phyloP scores from a whole-genome alignment of 73 alveolate species.

The Symbiodinium pilosum region DNA sequence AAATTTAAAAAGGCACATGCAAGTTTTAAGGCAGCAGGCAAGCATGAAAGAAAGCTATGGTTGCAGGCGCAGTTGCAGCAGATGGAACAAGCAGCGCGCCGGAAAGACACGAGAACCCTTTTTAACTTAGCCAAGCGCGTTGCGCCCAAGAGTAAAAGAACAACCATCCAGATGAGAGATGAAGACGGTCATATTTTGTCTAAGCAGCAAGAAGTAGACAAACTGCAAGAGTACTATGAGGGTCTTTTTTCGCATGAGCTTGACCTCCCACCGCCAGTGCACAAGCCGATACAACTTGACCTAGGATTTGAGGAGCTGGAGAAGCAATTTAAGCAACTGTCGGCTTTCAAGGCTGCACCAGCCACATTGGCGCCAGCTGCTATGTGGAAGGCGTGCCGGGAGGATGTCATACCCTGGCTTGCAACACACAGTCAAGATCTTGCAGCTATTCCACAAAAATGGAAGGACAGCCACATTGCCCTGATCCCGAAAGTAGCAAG shows the following conservation, averaged over 20 bases:
- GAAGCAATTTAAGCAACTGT: neutral
- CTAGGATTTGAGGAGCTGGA: neutral
- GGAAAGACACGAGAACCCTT: neutral
- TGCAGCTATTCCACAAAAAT: neutral
- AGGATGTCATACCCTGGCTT: neutral
- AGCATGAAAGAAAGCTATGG: neutral
- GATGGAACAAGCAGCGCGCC: neutral
- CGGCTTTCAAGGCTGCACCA: neutral
- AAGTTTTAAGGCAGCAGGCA: neutral
- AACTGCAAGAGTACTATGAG: neutral
- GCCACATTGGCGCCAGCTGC: neutral
- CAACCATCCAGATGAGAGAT: neutral
- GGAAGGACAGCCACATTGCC: neutral
- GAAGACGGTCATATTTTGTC: neutral
- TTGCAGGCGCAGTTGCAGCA: neutral
- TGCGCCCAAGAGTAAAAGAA: neutral
- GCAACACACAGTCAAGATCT: neutral
- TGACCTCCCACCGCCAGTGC: neutral
- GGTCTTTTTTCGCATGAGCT: neutral
- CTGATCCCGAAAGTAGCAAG: neutral
- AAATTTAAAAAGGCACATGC: neutral
- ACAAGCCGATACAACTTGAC: neutral
- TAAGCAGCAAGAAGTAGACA: neutral
- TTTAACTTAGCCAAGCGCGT: neutral
- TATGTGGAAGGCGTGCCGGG: neutral